phyloP scores from a whole-genome alignment of 1,284 basidiomycete species.

The Cerioporus squamosus region DNA sequence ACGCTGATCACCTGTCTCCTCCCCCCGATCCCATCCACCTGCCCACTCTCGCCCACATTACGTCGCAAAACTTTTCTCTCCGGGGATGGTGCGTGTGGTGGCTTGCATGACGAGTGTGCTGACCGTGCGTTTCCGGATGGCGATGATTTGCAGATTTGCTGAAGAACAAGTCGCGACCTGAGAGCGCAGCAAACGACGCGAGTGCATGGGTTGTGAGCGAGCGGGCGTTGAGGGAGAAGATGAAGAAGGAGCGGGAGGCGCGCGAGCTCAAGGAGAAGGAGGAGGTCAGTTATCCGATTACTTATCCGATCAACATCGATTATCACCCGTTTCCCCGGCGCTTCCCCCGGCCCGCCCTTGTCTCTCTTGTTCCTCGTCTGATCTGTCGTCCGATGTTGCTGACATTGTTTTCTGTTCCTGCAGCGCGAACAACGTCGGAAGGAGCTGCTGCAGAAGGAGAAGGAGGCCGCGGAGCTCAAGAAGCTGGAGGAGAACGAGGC shows the following conservation, averaged over 20 bases:
- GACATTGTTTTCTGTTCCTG: constrained; percentile 3
- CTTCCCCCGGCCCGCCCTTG: constrained; percentile 3
- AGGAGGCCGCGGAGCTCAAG: constrained; percentile 43
- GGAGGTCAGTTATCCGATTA: constrained; percentile 48
- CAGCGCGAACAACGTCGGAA: constrained; percentile 65
- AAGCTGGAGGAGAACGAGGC: constrained; percentile 36
- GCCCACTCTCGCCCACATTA: constrained; percentile 3
- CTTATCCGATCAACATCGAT: constrained; percentile 32
- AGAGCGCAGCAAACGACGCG: constrained; percentile 67
- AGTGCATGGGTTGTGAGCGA: constrained; percentile 73
- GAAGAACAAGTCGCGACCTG: constrained; percentile 80
- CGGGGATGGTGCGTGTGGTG: constrained; percentile 30
- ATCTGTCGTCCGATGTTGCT: constrained; percentile 4
- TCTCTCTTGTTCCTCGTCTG: too few species aligned
- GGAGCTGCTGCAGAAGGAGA: constrained; percentile 47
- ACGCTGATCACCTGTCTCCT: constrained; percentile 15
- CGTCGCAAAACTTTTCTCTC: not conserved
- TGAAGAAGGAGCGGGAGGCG: constrained; percentile 71
- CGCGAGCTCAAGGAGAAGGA: constrained; percentile 64
- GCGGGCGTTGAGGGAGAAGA: constrained; percentile 69
- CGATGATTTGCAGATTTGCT: constrained; percentile 58
- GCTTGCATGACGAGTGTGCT: constrained; percentile 23
- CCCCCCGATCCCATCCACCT: constrained; percentile 2
- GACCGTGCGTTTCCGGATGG: constrained; percentile 13
- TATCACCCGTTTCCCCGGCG: constrained; percentile 6